Evolutionary conservation across 2,329 filamentous ascomycete genomes (phyloP).

Genomic region (Penicillium concentricum): DNA sequence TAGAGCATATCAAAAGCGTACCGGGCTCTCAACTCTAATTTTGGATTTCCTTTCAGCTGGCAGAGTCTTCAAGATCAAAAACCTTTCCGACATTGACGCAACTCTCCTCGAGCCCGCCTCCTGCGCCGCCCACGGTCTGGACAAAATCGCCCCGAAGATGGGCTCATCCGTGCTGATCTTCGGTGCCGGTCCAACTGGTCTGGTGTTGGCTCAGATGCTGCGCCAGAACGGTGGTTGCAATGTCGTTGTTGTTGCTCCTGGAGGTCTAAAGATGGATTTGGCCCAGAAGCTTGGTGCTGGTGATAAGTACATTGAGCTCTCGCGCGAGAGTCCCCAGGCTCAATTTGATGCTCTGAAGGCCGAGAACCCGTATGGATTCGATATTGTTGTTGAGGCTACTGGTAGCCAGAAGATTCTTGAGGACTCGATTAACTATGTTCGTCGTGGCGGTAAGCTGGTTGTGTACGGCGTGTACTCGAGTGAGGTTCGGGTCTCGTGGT

Average conservation of each 20-base stretch:
- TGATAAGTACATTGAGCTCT: conserved; percentile 50
- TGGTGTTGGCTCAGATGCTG: conserved; percentile 64
- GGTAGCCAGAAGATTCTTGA: conserved; percentile 68
- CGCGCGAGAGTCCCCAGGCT: conserved; percentile 51
- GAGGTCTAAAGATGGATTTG: conserved; percentile 69
- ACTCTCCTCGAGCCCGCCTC: conserved; percentile 69
- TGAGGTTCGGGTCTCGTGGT: conserved; percentile 63
- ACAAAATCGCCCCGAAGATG: conserved; percentile 66
- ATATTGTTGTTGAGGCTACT: conserved; percentile 70
- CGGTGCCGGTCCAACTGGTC: conserved; percentile 66
- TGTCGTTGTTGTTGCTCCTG: conserved; percentile 67
- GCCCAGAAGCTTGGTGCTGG: conserved; percentile 53
- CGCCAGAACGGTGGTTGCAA: conserved; percentile 66
- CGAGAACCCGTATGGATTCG: conserved; percentile 70
- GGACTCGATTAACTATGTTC: conserved; percentile 68
- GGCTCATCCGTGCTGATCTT: conserved; percentile 67
- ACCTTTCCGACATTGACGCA: conserved; percentile 66
- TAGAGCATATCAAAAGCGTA: neutral
- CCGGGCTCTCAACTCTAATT: neutral
- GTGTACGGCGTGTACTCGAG: conserved; percentile 70
- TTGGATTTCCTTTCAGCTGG: conserved; percentile 35
- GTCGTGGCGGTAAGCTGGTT: conserved; percentile 68
- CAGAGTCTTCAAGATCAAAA: conserved; percentile 65
- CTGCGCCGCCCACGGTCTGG: conserved; percentile 68
- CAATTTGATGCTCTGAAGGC: conserved; percentile 63